Base-by-base conservation (phyloP, 2,329 filamentous ascomycete genomes). In the Alternaria triticina region DNA sequence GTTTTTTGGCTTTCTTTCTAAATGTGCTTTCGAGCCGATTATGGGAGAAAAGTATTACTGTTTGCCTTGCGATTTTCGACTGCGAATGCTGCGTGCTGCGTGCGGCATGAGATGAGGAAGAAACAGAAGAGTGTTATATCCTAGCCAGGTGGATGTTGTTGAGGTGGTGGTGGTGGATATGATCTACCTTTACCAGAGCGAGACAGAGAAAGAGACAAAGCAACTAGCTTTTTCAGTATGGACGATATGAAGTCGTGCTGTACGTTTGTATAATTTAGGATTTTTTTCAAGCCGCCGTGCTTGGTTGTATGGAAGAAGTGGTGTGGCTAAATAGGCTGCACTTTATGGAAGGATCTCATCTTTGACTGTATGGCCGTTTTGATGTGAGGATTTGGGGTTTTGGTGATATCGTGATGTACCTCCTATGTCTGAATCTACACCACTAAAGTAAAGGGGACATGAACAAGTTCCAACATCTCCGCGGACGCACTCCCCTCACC, bases 181-280 rank as follows among this genome's bases (percentile, higher is more conserved):
- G 52, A 28, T 54, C 40, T 56, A 50, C 61, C 50, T 45, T 60
- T 44, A 50, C 22, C 33, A 40, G 15, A 40, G 33, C 7, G 33
- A 40, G 33, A n/a, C 30, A 36, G 15, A 36, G 33, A 40, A 40
- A 17, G 33, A 40, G 33, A 36, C 43, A 54, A 22, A 47, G 40
- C 54, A 17, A 40, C 64, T 56, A 58, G 52, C 49, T 54, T 44
- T 47, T 28, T 15, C 33, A 36, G 49, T 57, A 52, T 51, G 23
- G 23, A 36, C 27, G 43, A 30, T 27, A 11, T 40, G 45, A 10
- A 17, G 10, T 54, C 40, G 40, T 58, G 50, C 44, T 45, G 50
- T 59, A 56, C 54, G 59, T 47, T 68, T 70, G 67, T 72, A 67
- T 70, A 66, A 64, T 68, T 57, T 65, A 64, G 62, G 56, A 63